phyloP scores from a whole-genome alignment of 2,329 filamentous ascomycete genomes.

The Thelonectria olida region DNA sequence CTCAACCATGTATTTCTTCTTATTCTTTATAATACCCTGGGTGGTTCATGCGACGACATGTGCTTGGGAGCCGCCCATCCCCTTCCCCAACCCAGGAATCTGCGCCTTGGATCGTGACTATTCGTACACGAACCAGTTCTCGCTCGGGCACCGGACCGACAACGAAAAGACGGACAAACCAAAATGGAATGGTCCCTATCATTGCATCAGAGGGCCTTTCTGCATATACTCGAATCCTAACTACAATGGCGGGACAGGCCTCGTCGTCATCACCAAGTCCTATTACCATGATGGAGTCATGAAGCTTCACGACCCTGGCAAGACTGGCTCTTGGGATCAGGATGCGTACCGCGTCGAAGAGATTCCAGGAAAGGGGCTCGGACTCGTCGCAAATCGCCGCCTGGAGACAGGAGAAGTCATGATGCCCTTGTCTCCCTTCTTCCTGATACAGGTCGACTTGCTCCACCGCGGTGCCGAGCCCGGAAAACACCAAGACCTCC shows the following conservation, averaged over 20 bases:
- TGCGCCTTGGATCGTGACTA: not conserved
- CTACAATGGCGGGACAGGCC: not conserved
- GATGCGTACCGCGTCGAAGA: not conserved
- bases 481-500: not conserved
- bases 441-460: not conserved
- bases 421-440: not conserved
- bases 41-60: not conserved
- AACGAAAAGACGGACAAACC: not conserved
- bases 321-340: not conserved
- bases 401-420: slow-evolving; percentile 3
- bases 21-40: not conserved
- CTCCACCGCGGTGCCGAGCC: not conserved
- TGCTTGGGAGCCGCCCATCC: not conserved
- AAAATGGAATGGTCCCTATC: not conserved
- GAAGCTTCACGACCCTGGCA: not conserved
- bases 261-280: slow-evolving; percentile 4
- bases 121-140: not conserved
- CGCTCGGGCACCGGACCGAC: not conserved
- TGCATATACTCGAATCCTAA: slow-evolving; percentile 13
- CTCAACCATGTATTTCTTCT: not conserved
- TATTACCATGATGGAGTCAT: not conserved
- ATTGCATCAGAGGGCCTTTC: not conserved
- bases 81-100: not conserved
- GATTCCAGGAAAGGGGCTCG: slow-evolving; percentile 8
- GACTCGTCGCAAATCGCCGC: not conserved